Percentiles rank a stretch among this genome's conserved stretches.
These are phyloP conservation scores for Penicillium sp. DNA, from an alignment of 2,329 filamentous ascomycete genomes.

Conservation along the genomic window DNA sequence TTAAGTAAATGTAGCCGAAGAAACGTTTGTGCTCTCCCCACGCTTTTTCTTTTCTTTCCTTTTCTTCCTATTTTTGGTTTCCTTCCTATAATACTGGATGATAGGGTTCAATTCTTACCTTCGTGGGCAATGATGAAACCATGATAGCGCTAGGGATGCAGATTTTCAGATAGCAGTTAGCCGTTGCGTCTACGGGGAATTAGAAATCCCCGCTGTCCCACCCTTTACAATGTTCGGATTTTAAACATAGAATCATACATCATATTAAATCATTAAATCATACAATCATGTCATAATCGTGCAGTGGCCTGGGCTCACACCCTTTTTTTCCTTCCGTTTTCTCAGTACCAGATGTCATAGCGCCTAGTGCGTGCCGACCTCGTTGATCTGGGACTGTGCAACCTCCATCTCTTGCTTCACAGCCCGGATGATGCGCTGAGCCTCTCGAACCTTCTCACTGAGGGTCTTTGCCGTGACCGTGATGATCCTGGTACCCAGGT, in stretches of 20 bases:
- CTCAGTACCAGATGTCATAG: not conserved
- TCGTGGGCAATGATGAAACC: too few relatives aligned
- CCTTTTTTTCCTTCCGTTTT: not conserved
- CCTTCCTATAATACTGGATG: too few relatives aligned
- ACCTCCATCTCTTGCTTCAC: conserved; percentile 7
- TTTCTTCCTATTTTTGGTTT: too few relatives aligned
- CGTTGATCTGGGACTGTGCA: not conserved
- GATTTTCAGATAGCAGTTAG: too few relatives aligned
- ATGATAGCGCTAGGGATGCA: too few relatives aligned
- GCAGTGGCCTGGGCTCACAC: not conserved
- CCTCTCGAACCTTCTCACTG: conserved; percentile 4
- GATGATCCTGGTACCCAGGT: conserved; percentile 1
- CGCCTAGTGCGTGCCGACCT: not conserved
- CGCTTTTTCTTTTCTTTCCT: too few relatives aligned
- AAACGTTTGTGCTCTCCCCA: too few relatives aligned
- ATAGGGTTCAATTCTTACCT: too few relatives aligned
- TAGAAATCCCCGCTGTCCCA: too few relatives aligned
- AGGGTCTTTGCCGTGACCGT: not conserved
- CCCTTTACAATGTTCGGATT: too few relatives aligned
- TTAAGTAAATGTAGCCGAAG: not conserved
- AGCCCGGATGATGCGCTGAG: conserved; percentile 2
- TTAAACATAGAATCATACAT: too few relatives aligned
- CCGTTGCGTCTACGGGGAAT: too few relatives aligned
- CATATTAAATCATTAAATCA: not conserved
- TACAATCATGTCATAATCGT: not conserved